phyloP scores from a whole-genome alignment of 768 basidiomycete species.

The Guyanaporus albipodus region DNA sequence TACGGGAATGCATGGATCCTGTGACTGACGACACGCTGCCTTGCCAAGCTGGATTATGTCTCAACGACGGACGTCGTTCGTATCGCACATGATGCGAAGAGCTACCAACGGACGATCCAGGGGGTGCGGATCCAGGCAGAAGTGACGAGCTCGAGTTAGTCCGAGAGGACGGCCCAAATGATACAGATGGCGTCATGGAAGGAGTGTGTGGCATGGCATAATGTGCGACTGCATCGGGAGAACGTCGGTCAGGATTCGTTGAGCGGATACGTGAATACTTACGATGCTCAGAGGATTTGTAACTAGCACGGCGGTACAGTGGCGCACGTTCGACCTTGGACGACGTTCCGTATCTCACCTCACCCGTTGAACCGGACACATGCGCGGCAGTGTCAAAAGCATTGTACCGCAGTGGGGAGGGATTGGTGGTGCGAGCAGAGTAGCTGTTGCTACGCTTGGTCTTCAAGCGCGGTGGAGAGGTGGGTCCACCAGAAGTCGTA shows the following conservation, averaged over 20 bases:
- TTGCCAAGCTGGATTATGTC: conserved; percentile 47
- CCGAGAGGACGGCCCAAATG: conserved; percentile 42
- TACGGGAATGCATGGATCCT: conserved; percentile 40
- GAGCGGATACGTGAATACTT: conserved; percentile 22
- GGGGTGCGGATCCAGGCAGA: conserved; percentile 36
- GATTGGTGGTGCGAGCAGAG: conserved; percentile 34
- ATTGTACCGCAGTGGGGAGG: conserved; percentile 40
- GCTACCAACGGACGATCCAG: conserved; percentile 38
- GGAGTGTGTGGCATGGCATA: conserved; percentile 31
- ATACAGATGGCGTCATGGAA: conserved; percentile 29
- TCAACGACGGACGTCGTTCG: conserved; percentile 45
- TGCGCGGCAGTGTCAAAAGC: conserved; percentile 32
- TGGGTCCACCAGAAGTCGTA: conserved; percentile 26
- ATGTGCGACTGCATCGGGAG: conserved; percentile 21
- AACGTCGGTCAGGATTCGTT: conserved; percentile 1
- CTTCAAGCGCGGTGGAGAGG: conserved; percentile 35
- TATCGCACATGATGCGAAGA: conserved; percentile 37
- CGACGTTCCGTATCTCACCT: conserved; percentile 33
- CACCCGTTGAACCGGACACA: conserved; percentile 23
- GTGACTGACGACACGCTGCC: conserved; percentile 37
- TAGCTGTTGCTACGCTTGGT: conserved; percentile 41
- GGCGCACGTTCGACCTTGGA: conserved; percentile 34
- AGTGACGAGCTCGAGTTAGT: conserved; percentile 52
- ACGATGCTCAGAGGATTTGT: conserved; percentile 44
- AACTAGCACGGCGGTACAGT: conserved; percentile 40